Evolutionary conservation across 352 stramenopile genomes (phyloP).

Genomic region (Detonula confervacea): DNA sequence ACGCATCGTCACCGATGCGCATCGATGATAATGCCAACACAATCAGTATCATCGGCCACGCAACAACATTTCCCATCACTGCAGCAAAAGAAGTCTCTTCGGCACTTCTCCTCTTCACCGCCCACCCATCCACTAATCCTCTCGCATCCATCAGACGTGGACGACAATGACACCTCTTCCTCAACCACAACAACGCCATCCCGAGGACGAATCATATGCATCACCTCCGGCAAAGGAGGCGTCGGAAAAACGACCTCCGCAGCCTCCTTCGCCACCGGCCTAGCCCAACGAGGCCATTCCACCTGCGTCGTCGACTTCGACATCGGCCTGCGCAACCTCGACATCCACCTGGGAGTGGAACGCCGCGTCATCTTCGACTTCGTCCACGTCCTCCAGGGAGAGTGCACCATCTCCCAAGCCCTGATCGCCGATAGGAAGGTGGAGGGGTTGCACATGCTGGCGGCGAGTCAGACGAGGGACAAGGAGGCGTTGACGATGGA

Average conservation of each 20-base stretch:
- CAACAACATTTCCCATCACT: background rate
- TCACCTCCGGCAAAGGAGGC: constrained; percentile 92
- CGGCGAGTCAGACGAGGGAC: constrained; percentile 90
- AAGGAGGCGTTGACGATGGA: constrained; percentile 91
- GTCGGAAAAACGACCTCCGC: constrained; percentile 93
- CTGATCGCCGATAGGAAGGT: constrained; percentile 91
- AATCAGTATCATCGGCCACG: background rate
- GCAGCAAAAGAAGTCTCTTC: background rate
- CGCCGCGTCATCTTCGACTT: constrained; percentile 94
- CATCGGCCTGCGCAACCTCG: constrained; percentile 92
- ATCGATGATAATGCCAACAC: background rate
- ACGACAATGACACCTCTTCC: background rate
- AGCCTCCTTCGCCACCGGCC: constrained; percentile 64
- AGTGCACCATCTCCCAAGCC: constrained; percentile 90
- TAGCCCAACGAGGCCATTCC: constrained; percentile 84
- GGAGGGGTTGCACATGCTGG: constrained; percentile 88
- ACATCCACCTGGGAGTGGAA: constrained; percentile 92
- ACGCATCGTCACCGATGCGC: background rate
- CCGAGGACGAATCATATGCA: constrained; percentile 85
- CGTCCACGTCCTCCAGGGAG: constrained; percentile 92
- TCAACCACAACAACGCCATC: background rate
- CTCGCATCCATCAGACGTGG: background rate
- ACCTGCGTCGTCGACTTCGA: constrained; percentile 94
- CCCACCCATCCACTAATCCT: background rate
- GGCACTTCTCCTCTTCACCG: background rate